Conservation (phyloP, 2,329 filamentous ascomycete species). For the Aureobasidium sp. region DNA sequence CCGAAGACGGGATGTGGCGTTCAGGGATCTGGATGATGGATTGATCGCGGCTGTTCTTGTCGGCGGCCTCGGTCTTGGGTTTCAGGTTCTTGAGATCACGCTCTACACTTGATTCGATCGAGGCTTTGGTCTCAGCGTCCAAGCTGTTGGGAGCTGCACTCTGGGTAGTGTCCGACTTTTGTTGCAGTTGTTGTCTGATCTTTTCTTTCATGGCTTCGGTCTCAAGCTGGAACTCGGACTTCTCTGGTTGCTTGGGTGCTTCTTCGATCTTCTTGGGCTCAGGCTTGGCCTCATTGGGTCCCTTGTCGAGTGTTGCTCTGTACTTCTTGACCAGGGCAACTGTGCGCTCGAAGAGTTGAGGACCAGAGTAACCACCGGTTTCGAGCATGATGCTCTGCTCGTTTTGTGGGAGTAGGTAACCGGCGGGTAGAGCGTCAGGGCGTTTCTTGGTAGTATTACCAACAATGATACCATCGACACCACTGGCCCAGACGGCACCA, state of each 20-base stretch:
- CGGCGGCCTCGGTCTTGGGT: constrained; percentile 20
- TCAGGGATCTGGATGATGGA: constrained; percentile 24
- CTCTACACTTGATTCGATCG: constrained; percentile 19
- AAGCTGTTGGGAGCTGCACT: not conserved
- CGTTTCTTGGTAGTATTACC: constrained; percentile 92
- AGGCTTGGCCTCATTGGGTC: constrained; percentile 23
- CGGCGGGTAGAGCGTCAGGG: constrained; percentile 58
- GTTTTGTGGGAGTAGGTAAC: constrained; percentile 52
- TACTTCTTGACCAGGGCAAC: constrained; percentile 72
- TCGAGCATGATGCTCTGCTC: constrained; percentile 65
- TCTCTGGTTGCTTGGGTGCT: not conserved
- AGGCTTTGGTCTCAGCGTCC: constrained; percentile 1
- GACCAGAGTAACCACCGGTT: constrained; percentile 83
- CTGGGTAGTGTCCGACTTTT: not conserved
- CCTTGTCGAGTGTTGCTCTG: constrained; percentile 43
- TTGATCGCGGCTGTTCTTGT: constrained; percentile 22
- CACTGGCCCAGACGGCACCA: constrained; percentile 70
- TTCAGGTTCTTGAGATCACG: constrained; percentile 25
- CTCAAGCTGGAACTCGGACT: constrained; percentile 7
- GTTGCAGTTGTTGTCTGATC: not conserved
- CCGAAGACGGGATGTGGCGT: constrained; percentile 15
- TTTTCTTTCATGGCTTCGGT: not conserved
- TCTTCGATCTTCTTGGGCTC: not conserved
- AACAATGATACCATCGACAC: constrained; percentile 91
- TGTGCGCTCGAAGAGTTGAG: constrained; percentile 76